phyloP scores from a whole-genome alignment of 805 yeast species.

The Yarrowia sp. region DNA sequence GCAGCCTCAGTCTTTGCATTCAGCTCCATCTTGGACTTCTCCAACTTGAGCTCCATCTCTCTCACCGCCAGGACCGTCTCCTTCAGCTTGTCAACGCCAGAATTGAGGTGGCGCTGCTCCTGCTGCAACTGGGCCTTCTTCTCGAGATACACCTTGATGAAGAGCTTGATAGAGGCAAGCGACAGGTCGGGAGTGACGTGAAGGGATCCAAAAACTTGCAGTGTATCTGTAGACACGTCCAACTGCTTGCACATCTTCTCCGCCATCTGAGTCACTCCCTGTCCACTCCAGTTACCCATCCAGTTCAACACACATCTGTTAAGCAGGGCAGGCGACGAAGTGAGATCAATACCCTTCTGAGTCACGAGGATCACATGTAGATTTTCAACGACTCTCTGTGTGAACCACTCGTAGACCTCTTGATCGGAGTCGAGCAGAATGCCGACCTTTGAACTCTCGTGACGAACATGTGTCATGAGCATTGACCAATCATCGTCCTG shows the following conservation, averaged over 20 bases:
- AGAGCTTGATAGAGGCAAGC: conserved; percentile 35
- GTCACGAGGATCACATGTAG: conserved; percentile 69
- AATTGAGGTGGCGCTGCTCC: conserved; percentile 65
- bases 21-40: conserved; percentile 51
- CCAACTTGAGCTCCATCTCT: conserved; percentile 52
- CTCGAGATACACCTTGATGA: conserved; percentile 43
- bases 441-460: conserved; percentile 58
- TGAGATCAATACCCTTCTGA: conserved; percentile 29
- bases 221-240: conserved; percentile 48
- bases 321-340: conserved; percentile 80
- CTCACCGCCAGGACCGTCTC: conserved; percentile 75
- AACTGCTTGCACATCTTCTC: conserved; percentile 41
- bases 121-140: conserved; percentile 54
- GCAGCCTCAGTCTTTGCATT: conserved; percentile 64
- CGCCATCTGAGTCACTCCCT: conserved; percentile 52
- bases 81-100: conserved; percentile 69
- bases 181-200: conserved; percentile 39
- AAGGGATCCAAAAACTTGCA: conserved; percentile 46
- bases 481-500: conserved; percentile 62
- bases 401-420: conserved; percentile 74
- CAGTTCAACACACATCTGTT: conserved; percentile 85
- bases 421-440: conserved; percentile 60
- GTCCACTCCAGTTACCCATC: conserved; percentile 78
- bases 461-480: conserved; percentile 54
- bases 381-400: conserved; percentile 59